Evolutionary conservation across 768 basidiomycete species (phyloP), one percentile per base, ranked within the genome.

Genomic region (Fomitopsis pulvina): DNA sequence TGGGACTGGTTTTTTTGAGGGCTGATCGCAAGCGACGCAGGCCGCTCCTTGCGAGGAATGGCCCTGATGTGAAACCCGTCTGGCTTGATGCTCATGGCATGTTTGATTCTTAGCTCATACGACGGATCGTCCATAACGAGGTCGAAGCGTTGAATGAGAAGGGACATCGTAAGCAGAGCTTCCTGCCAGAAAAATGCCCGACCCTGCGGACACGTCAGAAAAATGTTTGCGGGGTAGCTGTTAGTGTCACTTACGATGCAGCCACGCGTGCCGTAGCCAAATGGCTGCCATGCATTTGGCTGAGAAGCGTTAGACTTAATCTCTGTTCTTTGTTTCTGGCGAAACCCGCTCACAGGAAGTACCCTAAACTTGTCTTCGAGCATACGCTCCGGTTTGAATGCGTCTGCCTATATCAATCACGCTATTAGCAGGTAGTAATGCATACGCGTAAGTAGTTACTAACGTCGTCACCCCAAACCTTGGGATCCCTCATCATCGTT

Each of bases 401-500:
- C 67, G 6, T 69, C 59, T 4, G 70, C 60, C 62, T 66, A 28
- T 14, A 24, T 0, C 30, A 34, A 46, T 7, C 49, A 26, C 16
- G 57, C 14, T 12, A 5, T 41, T 9, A 14, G 8, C 21, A 26
- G 10, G 25, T 40, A 39, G 9, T 21, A 2, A 27, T n/a, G n/a
- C n/a, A n/a, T n/a, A n/a, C n/a, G n/a, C n/a, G n/a, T n/a, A n/a
- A n/a, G n/a, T n/a, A n/a, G n/a, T n/a, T n/a, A 67, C 70, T 52
- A 52, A 74, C 76, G 58, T 78, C 73, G 32, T 74, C 72, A 1
- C 76, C 76, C 71, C 73, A 78, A 0, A 76, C 68, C n/a, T 53
- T 55, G 2, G 71, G 68, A 54, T 78, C 75, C 14, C 66, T 56
- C 37, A 74, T 72, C 42, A 68, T 56, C 20, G 56, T 57, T 34